A percentile compares a stretch with the other conserved stretches of the same genome.
These are phyloP conservation scores for Suaeda aralocaspica DNA, from an alignment of 148 eudicot species.

Conservation along the genomic window DNA sequence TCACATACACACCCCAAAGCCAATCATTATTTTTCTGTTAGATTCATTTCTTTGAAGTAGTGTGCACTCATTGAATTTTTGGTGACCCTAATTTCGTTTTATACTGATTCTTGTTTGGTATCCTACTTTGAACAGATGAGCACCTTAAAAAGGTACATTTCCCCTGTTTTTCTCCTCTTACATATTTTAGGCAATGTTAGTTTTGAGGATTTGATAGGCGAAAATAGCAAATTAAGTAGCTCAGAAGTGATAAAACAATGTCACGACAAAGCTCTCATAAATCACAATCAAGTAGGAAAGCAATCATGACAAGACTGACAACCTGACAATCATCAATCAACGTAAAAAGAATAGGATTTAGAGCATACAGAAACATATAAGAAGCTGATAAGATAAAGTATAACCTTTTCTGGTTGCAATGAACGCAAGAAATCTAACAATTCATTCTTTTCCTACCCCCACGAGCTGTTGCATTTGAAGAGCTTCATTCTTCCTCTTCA, in stretches of 20 bases:
- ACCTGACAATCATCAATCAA: neutral
- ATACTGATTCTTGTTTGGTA: neutral
- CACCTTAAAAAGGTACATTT: neutral
- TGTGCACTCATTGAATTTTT: neutral
- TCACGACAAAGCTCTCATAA: neutral
- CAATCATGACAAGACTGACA: neutral
- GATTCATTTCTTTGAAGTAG: neutral
- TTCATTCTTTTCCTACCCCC: slow-evolving; percentile 97
- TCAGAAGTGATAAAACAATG: no score
- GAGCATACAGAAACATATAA: neutral
- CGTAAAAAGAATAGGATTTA: neutral
- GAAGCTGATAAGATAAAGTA: slow-evolving; percentile 1
- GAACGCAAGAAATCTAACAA: slow-evolving; percentile 89
- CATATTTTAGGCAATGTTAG: no score
- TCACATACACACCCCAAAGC: no score
- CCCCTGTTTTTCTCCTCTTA: neutral
- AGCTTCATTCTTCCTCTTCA: slow-evolving; percentile 86
- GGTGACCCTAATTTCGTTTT: neutral
- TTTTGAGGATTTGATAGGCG: no score
- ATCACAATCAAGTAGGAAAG: neutral
- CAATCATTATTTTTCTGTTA: no score
- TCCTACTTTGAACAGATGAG: neutral
- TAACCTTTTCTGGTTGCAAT: slow-evolving; percentile 87
- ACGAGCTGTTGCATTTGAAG: slow-evolving; percentile 98
- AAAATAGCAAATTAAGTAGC: neutral